phyloP scores from a whole-genome alignment of 805 yeast species.

The Isabelozyma heimii region DNA sequence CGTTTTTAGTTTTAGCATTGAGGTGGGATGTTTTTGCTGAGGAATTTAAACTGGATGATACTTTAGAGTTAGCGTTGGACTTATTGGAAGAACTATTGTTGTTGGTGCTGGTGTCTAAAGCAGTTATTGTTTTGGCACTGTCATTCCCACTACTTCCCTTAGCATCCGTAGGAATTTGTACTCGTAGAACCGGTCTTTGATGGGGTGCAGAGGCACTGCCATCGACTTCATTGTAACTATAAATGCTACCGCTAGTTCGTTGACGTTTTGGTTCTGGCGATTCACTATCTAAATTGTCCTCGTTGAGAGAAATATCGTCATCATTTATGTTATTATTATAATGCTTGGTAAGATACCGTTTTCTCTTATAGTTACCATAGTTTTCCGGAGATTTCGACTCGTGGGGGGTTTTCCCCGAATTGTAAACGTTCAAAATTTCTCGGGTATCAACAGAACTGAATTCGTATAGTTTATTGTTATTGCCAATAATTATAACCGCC shows the following conservation, averaged over 20 bases:
- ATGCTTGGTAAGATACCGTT: constrained; percentile 19
- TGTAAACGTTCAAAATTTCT: constrained; percentile 22
- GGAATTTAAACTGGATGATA: not conserved
- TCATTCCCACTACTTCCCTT: constrained; percentile 27
- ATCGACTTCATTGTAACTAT: not conserved
- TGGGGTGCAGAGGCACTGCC: constrained; percentile 9
- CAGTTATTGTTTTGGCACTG: constrained; percentile 46
- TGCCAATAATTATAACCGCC: constrained; percentile 84
- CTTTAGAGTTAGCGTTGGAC: not conserved
- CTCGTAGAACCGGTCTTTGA: constrained; percentile 58
- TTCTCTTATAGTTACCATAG: constrained; percentile 58
- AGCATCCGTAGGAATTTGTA: constrained; percentile 59
- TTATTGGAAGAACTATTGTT: constrained; percentile 1
- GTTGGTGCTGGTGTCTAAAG: constrained; percentile 25
- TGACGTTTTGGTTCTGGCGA: constrained; percentile 33
- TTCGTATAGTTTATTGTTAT: constrained; percentile 80
- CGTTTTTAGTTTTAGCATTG: not conserved
- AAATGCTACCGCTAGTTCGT: constrained; percentile 8
- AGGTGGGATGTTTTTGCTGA: not conserved
- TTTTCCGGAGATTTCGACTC: constrained; percentile 66
- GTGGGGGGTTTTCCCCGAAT: constrained; percentile 31
- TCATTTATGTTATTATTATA: constrained; percentile 7
- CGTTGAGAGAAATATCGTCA: constrained; percentile 21
- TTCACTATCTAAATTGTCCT: constrained; percentile 34
- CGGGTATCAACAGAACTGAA: constrained; percentile 69